Evolutionary conservation across 805 yeast genomes (phyloP), one percentile per base, ranked within the genome.

Genomic region (Wickerhamomyces chambardii): DNA sequence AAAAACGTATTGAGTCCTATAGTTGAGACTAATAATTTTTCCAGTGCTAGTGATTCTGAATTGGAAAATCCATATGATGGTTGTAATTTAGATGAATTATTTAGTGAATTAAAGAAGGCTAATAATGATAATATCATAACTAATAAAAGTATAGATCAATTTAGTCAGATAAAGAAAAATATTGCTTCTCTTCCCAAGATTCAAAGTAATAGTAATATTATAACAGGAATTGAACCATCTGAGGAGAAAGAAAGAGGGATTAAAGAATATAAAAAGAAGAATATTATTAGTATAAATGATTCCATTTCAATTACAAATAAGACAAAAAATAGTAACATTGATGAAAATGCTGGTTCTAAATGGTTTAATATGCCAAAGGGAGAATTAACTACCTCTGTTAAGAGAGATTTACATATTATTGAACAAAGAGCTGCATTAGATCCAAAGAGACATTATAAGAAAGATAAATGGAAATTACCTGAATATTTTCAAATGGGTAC

Each of bases 361-460:
- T 89, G 97, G 97, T 89, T 85, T 49, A 68, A 75, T 34, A 66
- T 89, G 70, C 85, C 86, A 22, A 78, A 75, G 45, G 76, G 79
- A 6, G 92, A 83, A 46, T 58, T 84, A 40, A 83, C 94, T 9
- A 75, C 80, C 2, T 68, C 70, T 21, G 53, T 84, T 16, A 82
- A 82, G 50, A 68, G 95, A 39, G 97, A 92, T 55, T 54, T 92
- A 46, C 64, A 76, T 50, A 61, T 92, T 14, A 66, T 92, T 40
- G 79, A 85, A 51, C 84, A 90, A 63, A 76, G 98, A 59, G 81
- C 83, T 37, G 95, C 87, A 9, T 67, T 92, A 42, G 97, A 92
- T 54, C 97, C 97, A 7, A 92, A 92, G 61, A 73, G 97, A 48
- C 95, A 86, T 59, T 92, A 92, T 61, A 86, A 84, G 59, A 85